Conservation (phyloP, 1,139 yeast genomes). For the Suhomyces kunorum region DNA sequence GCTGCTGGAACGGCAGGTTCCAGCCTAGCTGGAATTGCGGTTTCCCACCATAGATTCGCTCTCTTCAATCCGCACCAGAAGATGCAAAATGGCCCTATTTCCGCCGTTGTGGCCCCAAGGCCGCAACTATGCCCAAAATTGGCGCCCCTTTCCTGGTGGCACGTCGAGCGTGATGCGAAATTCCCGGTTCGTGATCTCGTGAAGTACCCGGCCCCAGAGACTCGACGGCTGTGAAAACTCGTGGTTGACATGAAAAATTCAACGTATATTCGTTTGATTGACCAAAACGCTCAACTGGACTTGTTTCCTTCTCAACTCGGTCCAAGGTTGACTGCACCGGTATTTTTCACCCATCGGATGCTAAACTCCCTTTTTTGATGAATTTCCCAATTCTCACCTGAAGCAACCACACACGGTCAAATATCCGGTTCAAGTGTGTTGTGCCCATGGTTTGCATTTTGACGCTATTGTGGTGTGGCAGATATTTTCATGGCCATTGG, state of each 20-base stretch:
- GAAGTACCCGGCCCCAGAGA: neutral
- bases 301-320: neutral
- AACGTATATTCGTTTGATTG: neutral
- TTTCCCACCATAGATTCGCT: no score
- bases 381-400: neutral
- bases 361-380: neutral
- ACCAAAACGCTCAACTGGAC: neutral
- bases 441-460: conserved; percentile 1
- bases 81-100: no score
- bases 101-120: no score
- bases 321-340: conserved; percentile 2
- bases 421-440: conserved; percentile 1
- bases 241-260: neutral
- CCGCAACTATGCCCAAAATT: no score
- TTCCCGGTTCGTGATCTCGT: neutral
- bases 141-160: no score
- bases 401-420: neutral
- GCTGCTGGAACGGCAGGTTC: no score
- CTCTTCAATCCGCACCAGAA: no score
- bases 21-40: no score
- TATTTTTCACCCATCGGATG: neutral
- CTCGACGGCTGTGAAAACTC: conserved; percentile 2
- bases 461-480: conserved; percentile 4
- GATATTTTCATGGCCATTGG: neutral
- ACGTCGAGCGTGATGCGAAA: no score